Conservation (phyloP, 345 rosid species). For the Abelmoschus esculentus region DNA sequence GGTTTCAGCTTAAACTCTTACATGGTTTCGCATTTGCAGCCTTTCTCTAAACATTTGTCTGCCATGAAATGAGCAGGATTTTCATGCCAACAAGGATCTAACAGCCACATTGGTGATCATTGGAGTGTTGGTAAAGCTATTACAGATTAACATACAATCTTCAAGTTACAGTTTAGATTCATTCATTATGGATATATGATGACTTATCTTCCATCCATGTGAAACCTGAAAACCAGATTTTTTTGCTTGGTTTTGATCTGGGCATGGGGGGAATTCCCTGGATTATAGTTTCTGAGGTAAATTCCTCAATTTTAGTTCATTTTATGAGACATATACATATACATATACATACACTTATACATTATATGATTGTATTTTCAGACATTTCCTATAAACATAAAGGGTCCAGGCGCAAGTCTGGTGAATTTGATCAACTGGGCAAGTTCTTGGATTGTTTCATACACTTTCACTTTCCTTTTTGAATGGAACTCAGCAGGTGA, state of each 20-base stretch:
- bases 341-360: too few relatives aligned
- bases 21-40: background rate
- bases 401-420: conserved; percentile 27
- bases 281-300: conserved; percentile 12
- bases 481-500: conserved; percentile 38
- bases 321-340: background rate
- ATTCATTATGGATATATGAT: background rate
- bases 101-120: background rate
- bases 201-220: background rate
- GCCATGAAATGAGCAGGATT: conserved; percentile 3
- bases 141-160: background rate
- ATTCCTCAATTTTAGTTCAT: background rate
- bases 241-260: background rate
- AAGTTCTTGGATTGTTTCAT: conserved; percentile 22
- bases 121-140: conserved; percentile 8
- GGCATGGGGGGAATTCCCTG: conserved; percentile 12
- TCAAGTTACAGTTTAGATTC: background rate
- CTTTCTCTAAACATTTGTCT: background rate
- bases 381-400: conserved; percentile 31
- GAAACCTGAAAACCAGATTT: conserved; percentile 5
- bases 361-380: background rate
- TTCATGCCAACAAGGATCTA: background rate
- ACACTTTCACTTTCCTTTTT: conserved; percentile 23
- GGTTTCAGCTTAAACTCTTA: conserved; percentile 11
- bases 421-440: conserved; percentile 21